Percentiles rank a stretch among this genome's conserved stretches.
Evolutionary conservation across 2,329 filamentous ascomycete genomes (phyloP).

Genomic region (Cercospora sesami): DNA sequence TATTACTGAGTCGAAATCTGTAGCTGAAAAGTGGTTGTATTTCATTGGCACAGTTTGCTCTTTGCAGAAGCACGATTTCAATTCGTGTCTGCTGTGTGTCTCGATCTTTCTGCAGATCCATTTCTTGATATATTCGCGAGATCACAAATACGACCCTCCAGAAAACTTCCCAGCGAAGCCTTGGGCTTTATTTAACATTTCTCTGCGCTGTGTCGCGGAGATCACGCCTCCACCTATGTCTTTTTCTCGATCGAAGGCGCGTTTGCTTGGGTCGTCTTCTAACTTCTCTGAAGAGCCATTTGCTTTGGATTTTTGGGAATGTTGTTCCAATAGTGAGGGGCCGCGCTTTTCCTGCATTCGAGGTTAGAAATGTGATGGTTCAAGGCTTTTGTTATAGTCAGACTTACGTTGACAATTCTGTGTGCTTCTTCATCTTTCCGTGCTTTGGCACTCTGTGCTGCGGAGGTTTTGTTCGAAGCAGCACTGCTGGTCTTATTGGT

Average conservation of each 20-base stretch:
- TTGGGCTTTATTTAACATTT: conserved; percentile 75
- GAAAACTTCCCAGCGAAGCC: conserved; percentile 82
- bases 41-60: not conserved
- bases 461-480: conserved; percentile 10
- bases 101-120: not conserved
- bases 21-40: too few species aligned
- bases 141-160: conserved; percentile 64
- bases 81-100: not conserved
- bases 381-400: not conserved
- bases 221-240: conserved; percentile 82
- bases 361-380: not conserved
- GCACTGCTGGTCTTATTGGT: conserved; percentile 33
- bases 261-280: conserved; percentile 81
- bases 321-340: conserved; percentile 50
- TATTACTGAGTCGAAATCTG: too few species aligned
- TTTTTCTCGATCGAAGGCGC: conserved; percentile 88
- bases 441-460: conserved; percentile 17
- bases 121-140: not conserved
- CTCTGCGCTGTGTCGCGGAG: conserved; percentile 65
- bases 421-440: conserved; percentile 26
- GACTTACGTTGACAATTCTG: conserved; percentile 31
- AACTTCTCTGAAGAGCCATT: conserved; percentile 55
- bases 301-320: conserved; percentile 47
- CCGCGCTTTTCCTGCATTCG: conserved; percentile 46
- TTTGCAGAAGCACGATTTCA: not conserved